phyloP scores from a whole-genome alignment of 768 basidiomycete species.

The Pholiota microspora region DNA sequence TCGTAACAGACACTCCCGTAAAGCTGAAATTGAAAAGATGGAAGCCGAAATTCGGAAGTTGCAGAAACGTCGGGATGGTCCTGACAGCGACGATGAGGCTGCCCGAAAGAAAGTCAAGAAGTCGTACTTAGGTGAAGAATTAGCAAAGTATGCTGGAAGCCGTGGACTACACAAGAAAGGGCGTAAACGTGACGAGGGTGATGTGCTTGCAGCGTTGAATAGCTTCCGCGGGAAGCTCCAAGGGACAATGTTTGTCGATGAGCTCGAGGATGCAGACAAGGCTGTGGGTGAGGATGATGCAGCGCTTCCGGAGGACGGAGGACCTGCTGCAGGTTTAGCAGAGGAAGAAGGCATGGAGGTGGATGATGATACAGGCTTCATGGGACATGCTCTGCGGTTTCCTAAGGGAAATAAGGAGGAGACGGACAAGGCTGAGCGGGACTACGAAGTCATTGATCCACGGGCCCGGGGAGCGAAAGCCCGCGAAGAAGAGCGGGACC shows the following conservation, averaged over 20 bases:
- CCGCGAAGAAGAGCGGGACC: conserved; percentile 73
- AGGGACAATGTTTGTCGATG: conserved; percentile 32
- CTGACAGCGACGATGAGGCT: conserved; percentile 63
- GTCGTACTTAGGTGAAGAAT: conserved; percentile 78
- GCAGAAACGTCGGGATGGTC: conserved; percentile 54
- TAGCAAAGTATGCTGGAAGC: conserved; percentile 75
- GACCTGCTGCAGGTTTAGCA: conserved; percentile 16
- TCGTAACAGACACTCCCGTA: conserved; percentile 52
- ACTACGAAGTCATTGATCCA: conserved; percentile 90
- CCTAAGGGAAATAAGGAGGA: conserved; percentile 81
- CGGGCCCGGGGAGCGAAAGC: conserved; percentile 70
- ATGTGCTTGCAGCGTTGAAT: conserved; percentile 64
- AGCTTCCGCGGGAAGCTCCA: conserved; percentile 74
- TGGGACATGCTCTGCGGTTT: conserved; percentile 70
- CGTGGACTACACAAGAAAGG: conserved; percentile 56
- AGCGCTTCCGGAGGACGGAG: conserved; percentile 12
- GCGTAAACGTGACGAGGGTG: conserved; percentile 68
- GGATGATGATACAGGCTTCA: conserved; percentile 74
- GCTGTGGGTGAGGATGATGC: conserved; percentile 17
- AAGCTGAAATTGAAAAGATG: conserved; percentile 82
- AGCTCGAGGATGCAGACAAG: conserved; percentile 12
- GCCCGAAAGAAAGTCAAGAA: conserved; percentile 55
- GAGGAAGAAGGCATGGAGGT: conserved; percentile 59
- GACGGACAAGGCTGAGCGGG: conserved; percentile 71
- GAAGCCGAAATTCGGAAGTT: conserved; percentile 86